These are phyloP conservation scores for Tetrapisispora pingtungensis DNA, from an alignment of 805 yeast species.

Conservation along the genomic window DNA sequence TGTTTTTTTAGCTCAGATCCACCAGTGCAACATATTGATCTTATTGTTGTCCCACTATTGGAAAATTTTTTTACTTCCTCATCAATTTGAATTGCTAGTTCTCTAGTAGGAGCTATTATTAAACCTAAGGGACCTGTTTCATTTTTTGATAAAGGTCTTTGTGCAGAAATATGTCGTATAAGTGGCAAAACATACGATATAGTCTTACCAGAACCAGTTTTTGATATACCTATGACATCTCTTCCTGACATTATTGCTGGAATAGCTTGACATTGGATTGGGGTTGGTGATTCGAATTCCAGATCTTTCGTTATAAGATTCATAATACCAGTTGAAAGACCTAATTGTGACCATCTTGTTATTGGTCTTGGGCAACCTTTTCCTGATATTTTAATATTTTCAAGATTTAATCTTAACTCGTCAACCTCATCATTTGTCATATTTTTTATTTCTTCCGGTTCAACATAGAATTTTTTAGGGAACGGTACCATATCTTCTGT, in stretches of 20 bases:
- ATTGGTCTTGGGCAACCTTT: conserved; percentile 52
- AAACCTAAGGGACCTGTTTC: conserved; percentile 73
- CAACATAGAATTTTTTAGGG: conserved; percentile 51
- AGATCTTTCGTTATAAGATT: conserved; percentile 41
- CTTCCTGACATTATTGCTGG: conserved; percentile 86
- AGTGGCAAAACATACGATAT: conserved; percentile 78
- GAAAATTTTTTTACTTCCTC: conserved; percentile 52
- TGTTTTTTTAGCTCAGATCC: conserved; percentile 78
- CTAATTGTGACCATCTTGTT: conserved; percentile 69
- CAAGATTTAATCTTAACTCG: conserved; percentile 41
- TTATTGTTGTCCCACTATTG: conserved; percentile 25
- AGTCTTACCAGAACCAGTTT: conserved; percentile 95
- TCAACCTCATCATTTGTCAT: conserved; percentile 48
- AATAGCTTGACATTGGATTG: conserved; percentile 84
- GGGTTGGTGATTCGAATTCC: conserved; percentile 56
- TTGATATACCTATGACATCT: conserved; percentile 89
- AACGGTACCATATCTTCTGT: conserved; percentile 40
- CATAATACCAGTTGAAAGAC: conserved; percentile 53
- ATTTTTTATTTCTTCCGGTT: conserved; percentile 37
- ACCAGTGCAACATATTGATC: conserved; percentile 73
- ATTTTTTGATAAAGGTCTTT: conserved; percentile 35
- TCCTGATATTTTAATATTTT: conserved; percentile 63
- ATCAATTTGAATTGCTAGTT: conserved; percentile 74
- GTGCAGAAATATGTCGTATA: conserved; percentile 74
- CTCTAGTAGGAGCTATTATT: conserved; percentile 85